A percentile compares a stretch with the other conserved stretches of the same genome.
Conservation (phyloP, 2,329 filamentous ascomycete genomes). For the Epichloe festucae region DNA sequence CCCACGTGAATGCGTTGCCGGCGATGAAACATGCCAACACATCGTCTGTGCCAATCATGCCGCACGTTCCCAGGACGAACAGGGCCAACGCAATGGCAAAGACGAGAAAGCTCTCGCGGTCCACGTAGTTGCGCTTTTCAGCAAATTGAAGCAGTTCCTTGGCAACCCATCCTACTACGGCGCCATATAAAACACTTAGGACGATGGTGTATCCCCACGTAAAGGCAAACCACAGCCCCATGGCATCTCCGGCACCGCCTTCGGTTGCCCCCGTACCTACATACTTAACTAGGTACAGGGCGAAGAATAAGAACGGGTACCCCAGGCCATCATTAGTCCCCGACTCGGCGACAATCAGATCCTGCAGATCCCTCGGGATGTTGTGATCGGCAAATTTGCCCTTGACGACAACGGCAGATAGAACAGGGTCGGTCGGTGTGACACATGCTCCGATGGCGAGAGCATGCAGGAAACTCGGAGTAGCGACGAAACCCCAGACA, state of each 20-base stretch:
- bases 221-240: slow-evolving; percentile 73
- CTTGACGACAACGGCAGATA: slow-evolving; percentile 85
- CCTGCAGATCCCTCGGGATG: slow-evolving; percentile 67
- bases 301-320: slow-evolving; percentile 79
- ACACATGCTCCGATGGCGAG: slow-evolving; percentile 73
- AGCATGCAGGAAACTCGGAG: slow-evolving; percentile 62
- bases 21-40: slow-evolving; percentile 87
- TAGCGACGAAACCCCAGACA: slow-evolving; percentile 63
- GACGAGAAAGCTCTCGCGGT: slow-evolving; percentile 76
- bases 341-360: slow-evolving; percentile 69
- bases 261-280: slow-evolving; percentile 42
- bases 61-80: slow-evolving; percentile 78
- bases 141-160: slow-evolving; percentile 77
- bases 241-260: slow-evolving; percentile 52
- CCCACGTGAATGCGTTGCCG: slow-evolving; percentile 82
- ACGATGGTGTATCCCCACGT: slow-evolving; percentile 77
- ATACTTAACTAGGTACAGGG: slow-evolving; percentile 73
- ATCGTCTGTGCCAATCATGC: slow-evolving; percentile 78
- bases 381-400: slow-evolving; percentile 88
- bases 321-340: slow-evolving; percentile 83
- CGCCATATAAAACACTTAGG: slow-evolving; percentile 66
- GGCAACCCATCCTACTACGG: slow-evolving; percentile 64
- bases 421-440: slow-evolving; percentile 81
- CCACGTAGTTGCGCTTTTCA: slow-evolving; percentile 67
- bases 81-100: slow-evolving; percentile 76